phyloP scores from a whole-genome alignment of 352 stramenopile species.

The Pythium biforme region DNA sequence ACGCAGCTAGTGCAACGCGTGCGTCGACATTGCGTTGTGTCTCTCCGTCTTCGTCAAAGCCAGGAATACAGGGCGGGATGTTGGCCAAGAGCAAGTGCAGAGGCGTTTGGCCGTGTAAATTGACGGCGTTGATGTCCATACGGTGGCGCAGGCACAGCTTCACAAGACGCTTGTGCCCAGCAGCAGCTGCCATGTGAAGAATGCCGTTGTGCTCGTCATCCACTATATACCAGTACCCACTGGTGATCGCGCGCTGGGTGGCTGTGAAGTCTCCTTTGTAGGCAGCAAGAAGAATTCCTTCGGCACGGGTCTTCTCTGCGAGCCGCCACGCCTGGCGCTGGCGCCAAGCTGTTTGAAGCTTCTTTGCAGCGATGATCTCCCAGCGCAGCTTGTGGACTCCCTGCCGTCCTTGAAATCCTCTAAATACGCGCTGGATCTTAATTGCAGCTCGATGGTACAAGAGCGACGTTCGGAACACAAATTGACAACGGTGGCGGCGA shows the following conservation, averaged over 20 bases:
- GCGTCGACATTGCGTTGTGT: conserved; percentile 26
- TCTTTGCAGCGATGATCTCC: conserved; percentile 40
- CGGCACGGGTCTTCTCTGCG: conserved; percentile 35
- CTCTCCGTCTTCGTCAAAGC: conserved; percentile 18
- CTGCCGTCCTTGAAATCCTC: conserved; percentile 43
- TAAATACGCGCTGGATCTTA: conserved; percentile 56
- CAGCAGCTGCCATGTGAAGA: conserved; percentile 63
- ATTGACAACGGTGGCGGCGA: conserved; percentile 52
- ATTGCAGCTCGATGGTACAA: conserved; percentile 42
- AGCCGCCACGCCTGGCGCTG: conserved; percentile 39
- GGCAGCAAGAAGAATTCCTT: conserved; percentile 62
- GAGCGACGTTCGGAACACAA: conserved; percentile 39
- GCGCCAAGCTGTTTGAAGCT: conserved; percentile 62
- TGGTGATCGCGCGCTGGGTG: conserved; percentile 53
- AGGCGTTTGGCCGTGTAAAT: conserved; percentile 52
- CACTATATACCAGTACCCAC: conserved; percentile 46
- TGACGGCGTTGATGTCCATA: conserved; percentile 73
- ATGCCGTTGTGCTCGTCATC: conserved; percentile 69
- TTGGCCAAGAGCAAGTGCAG: conserved; percentile 78
- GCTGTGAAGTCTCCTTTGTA: conserved; percentile 77
- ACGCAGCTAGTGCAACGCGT: conserved; percentile 54
- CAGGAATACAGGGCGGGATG: conserved; percentile 21
- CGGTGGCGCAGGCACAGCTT: conserved; percentile 79
- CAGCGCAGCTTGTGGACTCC: conserved; percentile 36
- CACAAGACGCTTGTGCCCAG: conserved; percentile 71